Evolutionary conservation across 106 monocot species (phyloP), one percentile per base, ranked within the genome.

Genomic region (Phalaenopsis equestris): DNA sequence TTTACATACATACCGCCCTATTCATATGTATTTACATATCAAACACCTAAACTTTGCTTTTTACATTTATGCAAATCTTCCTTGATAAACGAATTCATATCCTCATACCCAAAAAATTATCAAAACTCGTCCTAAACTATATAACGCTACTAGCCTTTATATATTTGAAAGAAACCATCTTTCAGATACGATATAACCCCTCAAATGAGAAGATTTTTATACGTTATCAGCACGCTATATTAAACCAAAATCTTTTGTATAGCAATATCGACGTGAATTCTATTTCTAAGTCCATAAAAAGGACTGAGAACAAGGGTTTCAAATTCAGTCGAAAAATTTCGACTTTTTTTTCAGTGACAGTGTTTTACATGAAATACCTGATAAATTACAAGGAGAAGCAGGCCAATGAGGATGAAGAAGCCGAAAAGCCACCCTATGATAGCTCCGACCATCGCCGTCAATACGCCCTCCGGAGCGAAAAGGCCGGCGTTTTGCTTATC

Each of bases 351-450:
- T 18, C 1, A 10, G 4, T 74, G 42, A 17, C 12, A 30, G 42
- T 18, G 21, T 23, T 49, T 76, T 10, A 23, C 1, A 6, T 11
- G 49, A 5, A 49, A 48, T 36, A 76, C 76, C 76, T 76, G 76
- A 24, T 76, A 76, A 42, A 76, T 47, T 49, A 76, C 76, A 19
- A 76, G 47, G 49, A 76, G 48, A 52, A 76, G 49, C 49, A 49
- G 21, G 14, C 41, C 76, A 30, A 76, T 76, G 48, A 76, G 76
- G 2, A 76, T 23, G 76, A 76, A 76, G 49, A 76, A 76, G 76
- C 47, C 76, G 12, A 21, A 76, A 11, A 76, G 47, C 76, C 76
- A 76, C 41, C 15, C 23, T 23, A 76, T 12, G 3, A 76, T 21
- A 6, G 76, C 42, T 19, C 76, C 76, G 21, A 49, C 76, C 76